Conservation (phyloP, 2,329 filamentous ascomycete genomes). For the Tolypocladium sp. region DNA sequence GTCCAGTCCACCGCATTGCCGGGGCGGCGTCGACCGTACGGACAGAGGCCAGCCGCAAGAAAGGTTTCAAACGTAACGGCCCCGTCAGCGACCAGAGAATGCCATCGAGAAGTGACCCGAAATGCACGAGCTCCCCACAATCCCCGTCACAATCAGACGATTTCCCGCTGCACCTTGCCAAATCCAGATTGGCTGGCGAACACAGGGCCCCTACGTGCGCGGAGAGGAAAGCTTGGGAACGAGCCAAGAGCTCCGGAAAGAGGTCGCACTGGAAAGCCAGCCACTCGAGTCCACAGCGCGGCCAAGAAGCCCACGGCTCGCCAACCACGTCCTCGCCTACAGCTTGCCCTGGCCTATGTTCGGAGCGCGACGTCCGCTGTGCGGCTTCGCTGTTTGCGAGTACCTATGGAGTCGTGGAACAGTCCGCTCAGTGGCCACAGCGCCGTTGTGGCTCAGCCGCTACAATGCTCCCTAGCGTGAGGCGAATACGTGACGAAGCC, state of each 20-base stretch:
- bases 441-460: neutral
- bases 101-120: neutral
- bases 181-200: neutral
- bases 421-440: neutral
- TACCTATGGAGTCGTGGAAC: too few species aligned
- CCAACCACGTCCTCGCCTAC: neutral
- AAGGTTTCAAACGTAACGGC: neutral
- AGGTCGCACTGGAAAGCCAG: neutral
- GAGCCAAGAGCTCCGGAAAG: neutral
- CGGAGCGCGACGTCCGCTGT: too few species aligned
- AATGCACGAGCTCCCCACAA: neutral
- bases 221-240: neutral
- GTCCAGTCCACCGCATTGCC: neutral
- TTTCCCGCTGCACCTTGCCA: neutral
- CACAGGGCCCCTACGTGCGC: neutral
- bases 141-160: neutral
- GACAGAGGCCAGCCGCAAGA: neutral
- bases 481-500: constrained; percentile 2
- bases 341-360: neutral
- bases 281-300: neutral
- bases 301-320: neutral
- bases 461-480: neutral
- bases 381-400: neutral
- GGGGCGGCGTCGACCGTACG: neutral
- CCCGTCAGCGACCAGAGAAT: neutral